Conservation (phyloP, 805 yeast genomes). For the Starmera dryadoides region DNA sequence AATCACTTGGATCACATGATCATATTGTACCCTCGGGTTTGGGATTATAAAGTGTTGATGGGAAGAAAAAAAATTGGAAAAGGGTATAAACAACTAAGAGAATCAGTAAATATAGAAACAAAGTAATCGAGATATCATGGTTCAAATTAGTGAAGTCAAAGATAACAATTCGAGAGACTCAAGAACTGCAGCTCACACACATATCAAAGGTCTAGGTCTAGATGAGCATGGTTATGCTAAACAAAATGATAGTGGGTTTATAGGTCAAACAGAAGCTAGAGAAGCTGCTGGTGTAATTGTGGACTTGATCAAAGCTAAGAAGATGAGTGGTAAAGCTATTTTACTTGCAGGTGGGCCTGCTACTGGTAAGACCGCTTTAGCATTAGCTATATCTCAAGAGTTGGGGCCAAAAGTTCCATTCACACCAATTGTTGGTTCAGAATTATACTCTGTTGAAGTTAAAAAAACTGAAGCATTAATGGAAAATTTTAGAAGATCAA, state of each 20-base stretch:
- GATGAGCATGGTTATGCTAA: constrained; percentile 87
- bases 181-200: constrained; percentile 94
- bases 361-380: constrained; percentile 96
- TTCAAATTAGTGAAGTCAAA: constrained; percentile 70
- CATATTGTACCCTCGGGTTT: too few species aligned
- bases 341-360: constrained; percentile 97
- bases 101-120: too few species aligned
- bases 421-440: constrained; percentile 94
- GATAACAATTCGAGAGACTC: constrained; percentile 43
- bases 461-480: constrained; percentile 93
- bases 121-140: too few species aligned
- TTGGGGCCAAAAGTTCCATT: constrained; percentile 96
- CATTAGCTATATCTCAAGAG: constrained; percentile 92
- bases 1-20: too few species aligned
- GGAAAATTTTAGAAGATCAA: constrained; percentile 95
- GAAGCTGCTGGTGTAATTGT: constrained; percentile 94
- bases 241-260: constrained; percentile 79
- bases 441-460: constrained; percentile 90
- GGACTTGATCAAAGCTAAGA: constrained; percentile 85
- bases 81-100: too few species aligned
- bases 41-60: too few species aligned
- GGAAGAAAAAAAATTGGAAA: too few species aligned
- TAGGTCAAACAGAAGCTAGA: constrained; percentile 65
- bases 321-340: constrained; percentile 94
- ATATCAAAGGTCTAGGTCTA: constrained; percentile 88